Evolutionary conservation across 345 rosid genomes (phyloP).

Genomic region (Eucalyptus paniculata): DNA sequence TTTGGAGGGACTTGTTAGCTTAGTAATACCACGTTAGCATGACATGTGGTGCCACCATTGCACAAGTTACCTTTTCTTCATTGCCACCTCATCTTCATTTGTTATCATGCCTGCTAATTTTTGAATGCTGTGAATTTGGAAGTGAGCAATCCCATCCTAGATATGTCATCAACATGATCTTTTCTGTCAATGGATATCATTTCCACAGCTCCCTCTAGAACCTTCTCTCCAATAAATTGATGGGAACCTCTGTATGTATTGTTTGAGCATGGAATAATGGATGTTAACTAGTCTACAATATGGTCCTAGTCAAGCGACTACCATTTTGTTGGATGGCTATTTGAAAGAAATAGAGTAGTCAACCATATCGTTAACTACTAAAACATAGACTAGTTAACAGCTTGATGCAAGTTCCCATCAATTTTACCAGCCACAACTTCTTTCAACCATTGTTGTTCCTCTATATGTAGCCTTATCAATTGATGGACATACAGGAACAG

Average conservation of each 20-base stretch:
- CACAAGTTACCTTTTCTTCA: not conserved
- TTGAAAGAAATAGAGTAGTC: not conserved
- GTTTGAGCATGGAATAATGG: not conserved
- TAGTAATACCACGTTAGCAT: not conserved
- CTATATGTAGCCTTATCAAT: not conserved
- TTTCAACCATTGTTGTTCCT: not conserved
- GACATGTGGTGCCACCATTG: not conserved
- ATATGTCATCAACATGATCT: not conserved
- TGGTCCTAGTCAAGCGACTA: not conserved
- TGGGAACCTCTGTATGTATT: not conserved
- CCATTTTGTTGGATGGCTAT: not conserved
- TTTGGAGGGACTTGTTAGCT: not conserved
- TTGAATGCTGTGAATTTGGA: not conserved
- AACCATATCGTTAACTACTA: not conserved
- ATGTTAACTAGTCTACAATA: not conserved
- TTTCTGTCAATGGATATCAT: not conserved
- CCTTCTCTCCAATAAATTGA: not conserved
- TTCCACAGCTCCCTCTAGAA: not conserved
- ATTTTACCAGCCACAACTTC: not conserved
- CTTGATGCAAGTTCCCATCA: not conserved
- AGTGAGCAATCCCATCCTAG: not conserved
- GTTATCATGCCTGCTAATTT: not conserved
- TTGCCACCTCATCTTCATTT: not conserved
- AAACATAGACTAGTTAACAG: not conserved
- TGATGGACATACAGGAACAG: not conserved